Evolutionary conservation across 257 asterid species (phyloP).

Genomic region (Apocynum venetum): DNA sequence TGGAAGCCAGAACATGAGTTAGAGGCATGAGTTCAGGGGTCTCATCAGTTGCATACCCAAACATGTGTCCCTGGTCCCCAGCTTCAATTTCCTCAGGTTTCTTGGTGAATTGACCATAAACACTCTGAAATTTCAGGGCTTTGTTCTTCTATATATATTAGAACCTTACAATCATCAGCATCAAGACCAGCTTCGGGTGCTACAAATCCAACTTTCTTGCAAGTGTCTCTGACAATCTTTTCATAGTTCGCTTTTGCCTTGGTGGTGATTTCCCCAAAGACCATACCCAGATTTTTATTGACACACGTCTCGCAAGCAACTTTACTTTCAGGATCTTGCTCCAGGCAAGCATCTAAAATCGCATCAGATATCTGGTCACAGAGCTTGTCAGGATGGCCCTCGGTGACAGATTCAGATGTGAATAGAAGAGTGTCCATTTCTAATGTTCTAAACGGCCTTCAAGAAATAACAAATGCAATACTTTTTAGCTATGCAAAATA

Average conservation of each 20-base stretch:
- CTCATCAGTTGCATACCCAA: conserved; percentile 74
- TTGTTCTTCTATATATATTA: conserved; percentile 60
- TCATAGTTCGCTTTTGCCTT: conserved; percentile 56
- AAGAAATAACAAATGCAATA: conserved; percentile 22
- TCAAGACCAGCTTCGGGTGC: conserved; percentile 66
- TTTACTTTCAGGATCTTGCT: conserved; percentile 12
- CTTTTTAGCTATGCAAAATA: neutral
- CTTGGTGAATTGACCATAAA: conserved; percentile 66
- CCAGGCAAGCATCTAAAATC: conserved; percentile 10
- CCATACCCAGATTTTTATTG: conserved; percentile 61
- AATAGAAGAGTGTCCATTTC: conserved; percentile 24
- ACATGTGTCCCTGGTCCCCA: conserved; percentile 80
- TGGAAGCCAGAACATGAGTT: conserved; percentile 65
- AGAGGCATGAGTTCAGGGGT: conserved; percentile 74
- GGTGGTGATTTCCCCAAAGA: conserved; percentile 67
- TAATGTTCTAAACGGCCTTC: conserved; percentile 68
- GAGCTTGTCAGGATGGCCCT: conserved; percentile 14
- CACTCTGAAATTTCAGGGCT: conserved; percentile 75
- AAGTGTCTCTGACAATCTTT: conserved; percentile 64
- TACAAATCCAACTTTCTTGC: conserved; percentile 61
- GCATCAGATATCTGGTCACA: conserved; percentile 13
- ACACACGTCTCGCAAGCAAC: conserved; percentile 70
- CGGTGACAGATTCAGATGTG: conserved; percentile 11
- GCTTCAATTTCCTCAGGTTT: conserved; percentile 73
- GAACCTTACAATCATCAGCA: conserved; percentile 67